Evolutionary conservation across 169 alveolate genomes (phyloP), one percentile per base, ranked within the genome.

Genomic region (Besnoitia besnoiti): DNA sequence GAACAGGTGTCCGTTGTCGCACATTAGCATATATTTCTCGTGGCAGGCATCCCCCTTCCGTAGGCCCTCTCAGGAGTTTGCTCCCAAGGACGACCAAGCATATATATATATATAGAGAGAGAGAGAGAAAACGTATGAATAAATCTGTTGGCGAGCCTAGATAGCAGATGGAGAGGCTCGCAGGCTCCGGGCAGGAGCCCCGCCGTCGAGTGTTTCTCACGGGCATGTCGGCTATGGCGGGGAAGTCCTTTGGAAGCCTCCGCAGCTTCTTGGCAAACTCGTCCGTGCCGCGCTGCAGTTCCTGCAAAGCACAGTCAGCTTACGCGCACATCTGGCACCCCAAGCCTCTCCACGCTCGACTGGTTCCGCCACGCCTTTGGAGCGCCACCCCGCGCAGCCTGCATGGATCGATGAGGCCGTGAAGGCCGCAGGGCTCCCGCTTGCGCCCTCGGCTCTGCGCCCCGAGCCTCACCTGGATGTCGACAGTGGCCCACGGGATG

Each of bases 401-500:
- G n/a, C n/a, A n/a, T n/a, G n/a, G n/a, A n/a, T n/a, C n/a, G n/a
- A n/a, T n/a, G n/a, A n/a, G n/a, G n/a, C n/a, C n/a, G n/a, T n/a
- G n/a, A n/a, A n/a, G n/a, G n/a, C n/a, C n/a, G n/a, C n/a, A n/a
- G n/a, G n/a, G n/a, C n/a, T n/a, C n/a, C n/a, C n/a, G n/a, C n/a
- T n/a, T n/a, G n/a, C n/a, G n/a, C n/a, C n/a, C n/a, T n/a, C n/a
- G n/a, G n/a, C n/a, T 49, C 59, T 7, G 24, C 59, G 59, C 7
- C 59, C 16, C 59, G 24, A 10, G 59, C 59, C 94, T 35, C 94
- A 91, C 95, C 80, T 89, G 95, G 62, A 97, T 95, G 95, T 98
- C 99, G 49, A 98, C 94, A 87, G 97, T 97, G 3, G 97, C 94
- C 99, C 99, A 98, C 30, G 96, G 96, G 94, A 91, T 96, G 50